phyloP scores from a whole-genome alignment of 2,329 filamentous ascomycete genomes.

The Xylaria sp. region DNA sequence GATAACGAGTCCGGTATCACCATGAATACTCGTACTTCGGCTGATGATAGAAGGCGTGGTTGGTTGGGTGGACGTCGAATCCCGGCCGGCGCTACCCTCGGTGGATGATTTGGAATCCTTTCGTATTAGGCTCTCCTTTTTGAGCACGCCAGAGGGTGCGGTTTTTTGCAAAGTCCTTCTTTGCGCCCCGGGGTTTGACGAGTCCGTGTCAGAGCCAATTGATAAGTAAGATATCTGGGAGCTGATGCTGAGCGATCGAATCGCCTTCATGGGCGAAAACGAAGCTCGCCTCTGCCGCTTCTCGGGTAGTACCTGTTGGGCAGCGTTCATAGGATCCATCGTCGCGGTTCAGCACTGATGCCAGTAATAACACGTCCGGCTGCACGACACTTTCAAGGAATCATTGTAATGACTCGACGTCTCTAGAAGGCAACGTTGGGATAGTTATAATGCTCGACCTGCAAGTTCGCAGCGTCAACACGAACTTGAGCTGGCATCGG shows the following conservation, averaged over 20 bases:
- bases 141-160: conserved; percentile 41
- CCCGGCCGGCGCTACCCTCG: conserved; percentile 44
- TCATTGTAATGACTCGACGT: conserved; percentile 20
- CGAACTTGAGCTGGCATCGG: conserved; percentile 24
- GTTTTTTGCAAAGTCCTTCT: conserved; percentile 45
- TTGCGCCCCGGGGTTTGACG: conserved; percentile 37
- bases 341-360: conserved; percentile 24
- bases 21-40: conserved; percentile 46
- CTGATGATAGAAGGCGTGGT: conserved; percentile 49
- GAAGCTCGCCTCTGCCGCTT: conserved; percentile 47
- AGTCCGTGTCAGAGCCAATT: conserved; percentile 45
- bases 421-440: neutral
- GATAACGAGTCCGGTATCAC: conserved; percentile 49
- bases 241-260: conserved; percentile 49
- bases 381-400: conserved; percentile 8
- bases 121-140: conserved; percentile 44
- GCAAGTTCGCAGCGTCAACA: conserved; percentile 11
- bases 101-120: conserved; percentile 49
- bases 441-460: neutral
- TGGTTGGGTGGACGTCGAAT: conserved; percentile 48
- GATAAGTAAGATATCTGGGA: conserved; percentile 47
- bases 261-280: conserved; percentile 49
- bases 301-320: conserved; percentile 39
- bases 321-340: conserved; percentile 45
- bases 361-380: conserved; percentile 7